phyloP scores from a whole-genome alignment of 1,284 basidiomycete genomes.

The Leccinum fallax region DNA sequence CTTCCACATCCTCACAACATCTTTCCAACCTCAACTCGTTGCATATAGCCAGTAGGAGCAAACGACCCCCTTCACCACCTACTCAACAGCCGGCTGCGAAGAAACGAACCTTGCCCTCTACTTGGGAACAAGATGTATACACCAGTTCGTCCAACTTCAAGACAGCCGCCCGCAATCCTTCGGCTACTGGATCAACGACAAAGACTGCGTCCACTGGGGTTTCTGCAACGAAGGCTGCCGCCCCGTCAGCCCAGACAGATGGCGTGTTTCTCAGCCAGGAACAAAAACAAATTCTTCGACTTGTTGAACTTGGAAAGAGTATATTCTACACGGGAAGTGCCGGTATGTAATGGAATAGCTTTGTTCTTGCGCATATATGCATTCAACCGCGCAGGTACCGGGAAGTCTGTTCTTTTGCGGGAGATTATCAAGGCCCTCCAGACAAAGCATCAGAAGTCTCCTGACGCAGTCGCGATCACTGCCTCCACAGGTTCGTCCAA shows the following conservation, averaged over 20 bases:
- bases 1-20: conserved; percentile 26
- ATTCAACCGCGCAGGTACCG: conserved; percentile 62
- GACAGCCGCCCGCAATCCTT: conserved; percentile 10
- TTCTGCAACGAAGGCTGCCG: conserved; percentile 11
- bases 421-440: conserved; percentile 75
- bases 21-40: conserved; percentile 31
- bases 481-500: conserved; percentile 74
- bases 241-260: conserved; percentile 41
- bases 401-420: conserved; percentile 88
- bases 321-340: conserved; percentile 99
- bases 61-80: conserved; percentile 45
- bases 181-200: conserved; percentile 10
- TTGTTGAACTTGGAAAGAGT: conserved; percentile 73
- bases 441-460: conserved; percentile 43
- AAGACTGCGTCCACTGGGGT: conserved; percentile 10
- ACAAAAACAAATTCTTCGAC: conserved; percentile 79
- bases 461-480: conserved; percentile 78
- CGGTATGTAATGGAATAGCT: conserved; percentile 55
- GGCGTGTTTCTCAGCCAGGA: conserved; percentile 74
- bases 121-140: conserved; percentile 42
- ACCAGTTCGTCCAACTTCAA: conserved; percentile 34
- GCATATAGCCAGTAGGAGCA: conserved; percentile 40
- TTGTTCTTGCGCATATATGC: conserved; percentile 13
- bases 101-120: conserved; percentile 56
- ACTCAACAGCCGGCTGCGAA: conserved; percentile 45